Base-by-base conservation (phyloP, 2,329 filamentous ascomycete genomes). In the Stemphylium beticola region DNA sequence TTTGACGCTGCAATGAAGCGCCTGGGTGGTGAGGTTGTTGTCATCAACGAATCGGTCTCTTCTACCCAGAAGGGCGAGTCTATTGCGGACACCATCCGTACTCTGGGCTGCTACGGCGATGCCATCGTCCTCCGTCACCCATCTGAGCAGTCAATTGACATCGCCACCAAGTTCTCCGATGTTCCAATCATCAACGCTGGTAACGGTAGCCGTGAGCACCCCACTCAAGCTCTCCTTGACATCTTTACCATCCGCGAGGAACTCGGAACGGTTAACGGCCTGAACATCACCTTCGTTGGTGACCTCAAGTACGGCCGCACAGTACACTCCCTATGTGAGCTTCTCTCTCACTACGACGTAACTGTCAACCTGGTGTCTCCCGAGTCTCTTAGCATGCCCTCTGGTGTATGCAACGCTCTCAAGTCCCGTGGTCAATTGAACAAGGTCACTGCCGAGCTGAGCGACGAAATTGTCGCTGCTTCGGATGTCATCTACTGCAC, bases 1-100 rank as follows among this genome's bases (percentile, higher is more conserved):
- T 99, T 99, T 68, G 95, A 99, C 73, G 91, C 93, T 52, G 95
- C 95, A 37, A 99, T 99, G 95, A 96, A 99, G 82, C 90, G 96
- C 47, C 88, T 99, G 4, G 95, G 95, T 65, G 95, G 95, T 42
- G 86, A 92, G 43, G 93, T 90, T 3, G 84, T 99, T 49, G 83
- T 88, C 47, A 88, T 98, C 71, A 83, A 92, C 36, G 96, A 93
- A 2, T 85, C 87, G 5, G 86, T 91, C 65, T 97, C 93, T 2
- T 96, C 91, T 12, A 93, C 93, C 4, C 85, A 93, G 77, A 99
- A 99, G 84, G 95, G 95, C 37, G 95, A 99, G 81, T 88, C 89
- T 4, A 85, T 99, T 15, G 91, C 95, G 72, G 95, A 99, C 74
- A 96, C 92, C 12, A 86, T 99, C 67, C 89, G 95, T 60, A 99